phyloP scores from a whole-genome alignment of 768 basidiomycete genomes.

The Cyclocybe cylindracea region DNA sequence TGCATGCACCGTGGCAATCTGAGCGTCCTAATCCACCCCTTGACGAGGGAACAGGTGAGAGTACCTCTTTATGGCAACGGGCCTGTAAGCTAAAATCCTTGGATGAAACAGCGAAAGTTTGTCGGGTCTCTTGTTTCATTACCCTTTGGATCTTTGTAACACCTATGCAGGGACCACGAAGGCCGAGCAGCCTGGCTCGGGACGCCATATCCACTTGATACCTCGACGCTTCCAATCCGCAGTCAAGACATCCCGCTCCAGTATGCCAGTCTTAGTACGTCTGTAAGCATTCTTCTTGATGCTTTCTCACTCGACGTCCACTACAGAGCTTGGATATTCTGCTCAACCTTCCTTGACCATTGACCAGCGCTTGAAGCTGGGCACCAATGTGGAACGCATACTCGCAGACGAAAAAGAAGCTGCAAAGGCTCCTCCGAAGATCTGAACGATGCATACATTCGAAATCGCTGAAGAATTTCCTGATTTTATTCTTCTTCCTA shows the following conservation, averaged over 20 bases:
- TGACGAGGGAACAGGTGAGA: constrained; percentile 70
- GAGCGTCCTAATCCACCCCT: constrained; percentile 74
- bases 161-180: constrained; percentile 61
- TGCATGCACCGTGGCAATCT: constrained; percentile 65
- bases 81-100: background rate
- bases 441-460: constrained; percentile 1
- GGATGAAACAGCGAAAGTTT: constrained; percentile 46
- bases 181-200: constrained; percentile 75
- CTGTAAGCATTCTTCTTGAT: background rate
- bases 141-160: background rate
- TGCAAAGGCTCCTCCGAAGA: constrained; percentile 56
- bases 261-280: constrained; percentile 65
- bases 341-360: constrained; percentile 50
- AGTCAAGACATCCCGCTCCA: constrained; percentile 62
- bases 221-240: constrained; percentile 52
- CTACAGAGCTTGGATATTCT: constrained; percentile 70
- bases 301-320: background rate
- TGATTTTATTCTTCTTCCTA: background rate
- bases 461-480: background rate
- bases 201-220: constrained; percentile 66
- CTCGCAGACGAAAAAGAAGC: constrained; percentile 67
- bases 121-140: constrained; percentile 16
- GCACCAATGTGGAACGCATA: constrained; percentile 59
- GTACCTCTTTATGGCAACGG: too few species aligned
- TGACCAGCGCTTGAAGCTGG: constrained; percentile 63